These are phyloP conservation scores for Pichia manshurica DNA, from an alignment of 805 yeast species.

Conservation along the genomic window DNA sequence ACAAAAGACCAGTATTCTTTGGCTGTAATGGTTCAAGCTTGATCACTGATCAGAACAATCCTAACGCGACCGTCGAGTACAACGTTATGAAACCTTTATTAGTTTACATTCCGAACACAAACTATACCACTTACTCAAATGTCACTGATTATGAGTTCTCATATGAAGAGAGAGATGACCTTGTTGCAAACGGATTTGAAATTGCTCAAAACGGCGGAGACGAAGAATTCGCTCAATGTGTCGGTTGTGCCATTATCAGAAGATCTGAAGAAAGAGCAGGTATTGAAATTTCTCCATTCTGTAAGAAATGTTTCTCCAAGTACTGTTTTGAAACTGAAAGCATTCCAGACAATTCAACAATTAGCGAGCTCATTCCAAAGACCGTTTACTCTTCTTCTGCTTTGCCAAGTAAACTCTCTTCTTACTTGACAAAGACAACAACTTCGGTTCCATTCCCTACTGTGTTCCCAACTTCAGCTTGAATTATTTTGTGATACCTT, in stretches of 20 bases:
- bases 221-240: slow-evolving; percentile 60
- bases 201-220: slow-evolving; percentile 55
- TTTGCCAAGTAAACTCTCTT: slow-evolving; percentile 12
- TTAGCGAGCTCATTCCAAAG: slow-evolving; percentile 14
- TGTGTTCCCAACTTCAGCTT: slow-evolving; percentile 3
- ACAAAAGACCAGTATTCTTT: slow-evolving; percentile 65
- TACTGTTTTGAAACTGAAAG: slow-evolving; percentile 47
- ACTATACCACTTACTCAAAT: slow-evolving; percentile 55
- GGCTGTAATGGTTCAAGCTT: slow-evolving; percentile 66
- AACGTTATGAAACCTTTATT: slow-evolving; percentile 56
- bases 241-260: slow-evolving; percentile 76
- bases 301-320: slow-evolving; percentile 56
- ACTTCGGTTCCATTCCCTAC: slow-evolving; percentile 8
- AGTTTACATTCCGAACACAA: slow-evolving; percentile 67
- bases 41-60: slow-evolving; percentile 31
- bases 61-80: slow-evolving; percentile 20
- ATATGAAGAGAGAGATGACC: slow-evolving; percentile 49
- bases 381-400: slow-evolving; percentile 14
- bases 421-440: slow-evolving; percentile 10
- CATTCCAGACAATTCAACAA: neutral
- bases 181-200: slow-evolving; percentile 70
- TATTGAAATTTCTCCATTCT: slow-evolving; percentile 44
- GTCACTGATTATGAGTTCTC: slow-evolving; percentile 54
- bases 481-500: neutral
- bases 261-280: slow-evolving; percentile 65